A percentile compares a stretch with the other conserved stretches of the same genome.
phyloP scores from a whole-genome alignment of 1,284 basidiomycete genomes.

The Pterulicium gracile region DNA sequence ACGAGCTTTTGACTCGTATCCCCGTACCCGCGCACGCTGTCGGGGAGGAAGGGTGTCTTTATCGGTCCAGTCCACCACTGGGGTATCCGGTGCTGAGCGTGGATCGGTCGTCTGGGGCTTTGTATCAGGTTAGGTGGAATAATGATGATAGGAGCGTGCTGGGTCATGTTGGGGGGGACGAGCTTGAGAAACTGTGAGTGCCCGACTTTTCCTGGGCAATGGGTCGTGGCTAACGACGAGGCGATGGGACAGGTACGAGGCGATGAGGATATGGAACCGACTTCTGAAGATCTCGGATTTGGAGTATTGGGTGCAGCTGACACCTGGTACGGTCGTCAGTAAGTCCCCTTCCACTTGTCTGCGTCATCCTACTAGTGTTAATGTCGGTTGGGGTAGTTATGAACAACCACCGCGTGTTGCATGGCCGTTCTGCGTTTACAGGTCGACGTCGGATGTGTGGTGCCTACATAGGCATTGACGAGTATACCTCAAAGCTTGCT shows the following conservation, averaged over 20 bases:
- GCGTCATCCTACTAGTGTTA: not conserved
- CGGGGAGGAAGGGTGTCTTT: conserved; percentile 59
- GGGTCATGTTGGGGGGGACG: conserved; percentile 40
- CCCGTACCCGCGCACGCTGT: conserved; percentile 83
- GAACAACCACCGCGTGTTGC: conserved; percentile 92
- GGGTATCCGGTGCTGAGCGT: conserved; percentile 69
- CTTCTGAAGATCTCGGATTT: conserved; percentile 71
- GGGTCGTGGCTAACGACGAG: conserved; percentile 10
- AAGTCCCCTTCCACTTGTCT: conserved; percentile 27
- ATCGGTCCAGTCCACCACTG: conserved; percentile 45
- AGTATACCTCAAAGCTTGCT: conserved; percentile 70
- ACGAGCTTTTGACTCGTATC: conserved; percentile 60
- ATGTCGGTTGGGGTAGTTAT: no score
- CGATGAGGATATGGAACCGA: conserved; percentile 71
- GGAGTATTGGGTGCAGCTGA: conserved; percentile 86
- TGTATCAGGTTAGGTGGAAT: conserved; percentile 86
- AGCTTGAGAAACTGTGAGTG: conserved; percentile 63
- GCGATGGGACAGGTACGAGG: conserved; percentile 56
- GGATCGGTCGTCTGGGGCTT: conserved; percentile 46
- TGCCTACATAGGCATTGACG: conserved; percentile 89
- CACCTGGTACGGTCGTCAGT: conserved; percentile 81
- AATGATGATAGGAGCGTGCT: conserved; percentile 88
- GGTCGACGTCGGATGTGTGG: conserved; percentile 91
- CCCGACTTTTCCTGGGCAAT: not conserved
- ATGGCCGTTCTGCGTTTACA: conserved; percentile 83